Base-by-base conservation (phyloP, 305 asterid species). In the Fraxinus dipetala region DNA sequence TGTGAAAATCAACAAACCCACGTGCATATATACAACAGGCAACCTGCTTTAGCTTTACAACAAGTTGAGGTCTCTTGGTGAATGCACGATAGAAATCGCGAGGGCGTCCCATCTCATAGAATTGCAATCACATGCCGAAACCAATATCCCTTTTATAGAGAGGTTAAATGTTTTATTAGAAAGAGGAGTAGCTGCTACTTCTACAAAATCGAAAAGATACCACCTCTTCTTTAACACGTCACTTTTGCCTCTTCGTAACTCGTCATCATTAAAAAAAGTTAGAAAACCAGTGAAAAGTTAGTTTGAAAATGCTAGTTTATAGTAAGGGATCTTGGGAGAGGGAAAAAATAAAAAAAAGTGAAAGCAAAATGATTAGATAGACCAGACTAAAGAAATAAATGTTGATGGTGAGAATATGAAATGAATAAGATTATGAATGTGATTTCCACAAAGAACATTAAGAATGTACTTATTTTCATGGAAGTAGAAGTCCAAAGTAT, bases 191-290 rank as follows among this genome's bases (percentile, higher is more conserved):
- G 82, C 40, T 77, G 72, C 79, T 84, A 48, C 65, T 22, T 3
- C 36, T 56, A 26, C 20, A 8, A 70, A 76, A 32, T 16, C 24
- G 28, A 32, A 18, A 43, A 36, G 59, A 56, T 2, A 16, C 74
- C 51, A 8, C 51, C 77, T 59, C 78, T 72, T 31, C 77, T 65
- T 22, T 59, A 36, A 77, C 82, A 38, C 67, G 20, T 86, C 82
- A 86, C 77, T 85, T 89, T 82, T 85, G 87, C 67, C 14, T 82
- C 86, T 87, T 82, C 9, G 87, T 85, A 80, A 89, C 90, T 90
- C 85, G 82, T 48, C 78, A 81, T 51, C 75, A 84, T 31, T 7
- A 75, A 65, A 65, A 56, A 43, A 0, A 7, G 79, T 45, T 20
- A 86, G 70, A 74, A 35, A 5, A 43, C 2, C 6, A 48, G 74